phyloP scores from a whole-genome alignment of 1,284 basidiomycete species.

The Mycosarcoma mackinlayi region DNA sequence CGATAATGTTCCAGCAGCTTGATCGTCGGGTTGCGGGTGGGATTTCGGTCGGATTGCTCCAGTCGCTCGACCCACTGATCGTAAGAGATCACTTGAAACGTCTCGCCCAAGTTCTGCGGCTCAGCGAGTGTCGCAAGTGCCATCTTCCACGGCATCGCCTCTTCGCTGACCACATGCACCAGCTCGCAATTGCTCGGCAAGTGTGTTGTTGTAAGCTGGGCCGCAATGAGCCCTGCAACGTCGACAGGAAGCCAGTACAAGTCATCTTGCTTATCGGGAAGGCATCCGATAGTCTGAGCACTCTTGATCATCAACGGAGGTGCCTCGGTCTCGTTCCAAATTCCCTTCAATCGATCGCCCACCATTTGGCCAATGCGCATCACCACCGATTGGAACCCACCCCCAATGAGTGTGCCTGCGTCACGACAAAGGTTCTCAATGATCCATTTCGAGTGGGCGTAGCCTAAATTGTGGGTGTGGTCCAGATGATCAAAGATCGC shows the following conservation, averaged over 20 bases:
- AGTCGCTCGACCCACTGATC: constrained; percentile 72
- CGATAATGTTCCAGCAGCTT: constrained; percentile 72
- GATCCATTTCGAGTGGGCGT: constrained; percentile 75
- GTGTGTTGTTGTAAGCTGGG: constrained; percentile 70
- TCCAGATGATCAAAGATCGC: constrained; percentile 69
- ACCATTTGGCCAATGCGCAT: constrained; percentile 72
- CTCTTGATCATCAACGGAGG: constrained; percentile 69
- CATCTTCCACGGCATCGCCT: constrained; percentile 68
- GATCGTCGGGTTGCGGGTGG: constrained; percentile 72
- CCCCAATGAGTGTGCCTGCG: constrained; percentile 61
- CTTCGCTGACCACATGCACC: constrained; percentile 37
- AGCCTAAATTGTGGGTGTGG: constrained; percentile 72
- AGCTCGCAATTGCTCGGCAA: constrained; percentile 7
- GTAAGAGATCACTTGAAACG: constrained; percentile 80
- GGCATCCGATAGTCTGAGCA: constrained; percentile 71
- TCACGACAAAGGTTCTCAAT: constrained; percentile 73
- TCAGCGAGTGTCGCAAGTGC: constrained; percentile 75
- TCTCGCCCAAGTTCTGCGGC: constrained; percentile 74
- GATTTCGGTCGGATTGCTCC: constrained; percentile 69
- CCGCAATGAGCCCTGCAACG: constrained; percentile 72
- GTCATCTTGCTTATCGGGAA: constrained; percentile 71
- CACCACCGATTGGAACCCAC: constrained; percentile 34
- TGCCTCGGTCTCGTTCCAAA: constrained; percentile 76
- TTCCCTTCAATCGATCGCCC: constrained; percentile 72
- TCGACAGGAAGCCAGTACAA: constrained; percentile 75